phyloP scores from a whole-genome alignment of 2,329 filamentous ascomycete species.

The Trichoderma gracile region DNA sequence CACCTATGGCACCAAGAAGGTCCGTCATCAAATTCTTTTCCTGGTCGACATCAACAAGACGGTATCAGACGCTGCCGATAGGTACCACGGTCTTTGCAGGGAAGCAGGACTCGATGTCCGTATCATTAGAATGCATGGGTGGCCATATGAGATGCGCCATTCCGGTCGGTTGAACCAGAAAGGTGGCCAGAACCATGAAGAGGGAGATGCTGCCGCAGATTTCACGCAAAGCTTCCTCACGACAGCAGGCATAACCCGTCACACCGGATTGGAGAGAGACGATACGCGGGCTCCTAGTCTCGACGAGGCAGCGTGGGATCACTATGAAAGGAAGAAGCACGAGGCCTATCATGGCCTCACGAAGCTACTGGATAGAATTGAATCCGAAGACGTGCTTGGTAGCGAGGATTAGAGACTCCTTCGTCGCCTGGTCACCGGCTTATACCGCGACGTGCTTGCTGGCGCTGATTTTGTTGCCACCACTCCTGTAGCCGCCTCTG shows the following conservation, averaged over 20 bases:
- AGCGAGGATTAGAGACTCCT: conserved; percentile 36
- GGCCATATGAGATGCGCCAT: conserved; percentile 41
- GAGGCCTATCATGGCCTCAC: conserved; percentile 40
- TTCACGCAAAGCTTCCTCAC: conserved; percentile 42
- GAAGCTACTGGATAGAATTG: conserved; percentile 40
- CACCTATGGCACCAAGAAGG: conserved; percentile 30
- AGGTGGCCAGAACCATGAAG: background rate
- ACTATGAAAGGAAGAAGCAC: conserved; percentile 39
- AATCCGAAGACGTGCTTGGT: conserved; percentile 32
- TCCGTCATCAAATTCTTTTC: conserved; percentile 44
- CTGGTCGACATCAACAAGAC: conserved; percentile 52
- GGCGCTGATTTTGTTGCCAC: conserved; percentile 49
- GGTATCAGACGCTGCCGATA: conserved; percentile 47
- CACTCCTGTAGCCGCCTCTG: conserved; percentile 47
- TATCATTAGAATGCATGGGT: conserved; percentile 45
- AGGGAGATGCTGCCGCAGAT: conserved; percentile 30
- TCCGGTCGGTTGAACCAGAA: conserved; percentile 36
- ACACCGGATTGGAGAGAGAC: conserved; percentile 26
- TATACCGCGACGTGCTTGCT: conserved; percentile 44
- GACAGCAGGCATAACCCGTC: conserved; percentile 32
- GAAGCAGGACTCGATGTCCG: conserved; percentile 38
- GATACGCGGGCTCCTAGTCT: conserved; percentile 41
- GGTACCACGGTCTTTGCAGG: conserved; percentile 43
- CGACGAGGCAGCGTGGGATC: conserved; percentile 47
- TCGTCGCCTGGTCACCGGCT: conserved; percentile 35